Base-by-base conservation (phyloP, 768 basidiomycete genomes). In the Boletus rubropictus region DNA sequence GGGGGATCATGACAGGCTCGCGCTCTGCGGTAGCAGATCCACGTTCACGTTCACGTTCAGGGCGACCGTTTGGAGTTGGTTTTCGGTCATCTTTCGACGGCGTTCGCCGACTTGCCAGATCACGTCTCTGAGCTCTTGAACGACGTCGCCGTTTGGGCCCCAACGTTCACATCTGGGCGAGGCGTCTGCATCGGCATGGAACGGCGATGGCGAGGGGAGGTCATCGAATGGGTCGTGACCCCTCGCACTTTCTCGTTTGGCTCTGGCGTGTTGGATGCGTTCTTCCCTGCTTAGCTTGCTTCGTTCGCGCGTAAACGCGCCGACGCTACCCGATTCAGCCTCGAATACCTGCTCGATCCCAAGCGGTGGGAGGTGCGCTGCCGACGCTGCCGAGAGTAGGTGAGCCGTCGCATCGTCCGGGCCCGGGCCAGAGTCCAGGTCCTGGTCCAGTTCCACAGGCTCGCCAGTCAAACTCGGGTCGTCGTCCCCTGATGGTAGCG, bases 271-370 rank as follows among this genome's bases (percentile, higher is more conserved):
- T 51, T 67, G 69, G 46, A 92, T 88, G 21, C 89, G 77, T 59
- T 92, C 88, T 55, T 86, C 86, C 46, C 89, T 70, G 40, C 80
- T 77, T 45, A 90, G 57, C 65, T 75, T 86, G 15, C 83, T 79
- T 52, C 79, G 74, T 58, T 82, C 81, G 35, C 86, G 72, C 32
- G 64, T 58, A 52, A 77, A 83, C 28, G 42, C 42, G 4, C 56
- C 57, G 0, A 58, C 56, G 14, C 42, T 61, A 8, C 62, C 72
- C 34, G 64, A 54, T 5, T 87, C 85, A 1, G 78, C 80, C 59
- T 90, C 89, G 54, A 82, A 92, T n/a, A 92, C 86, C 59, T 89
- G 86, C 58, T 91, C 89, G 41, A 80, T 75, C 12, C 86, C 88
- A 0, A 73, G 77, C 7, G 78, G 74, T 2, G 83, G 83, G 3